Base-by-base conservation (phyloP, 2,329 filamentous ascomycete species). In the Cordyceps farinosa region DNA sequence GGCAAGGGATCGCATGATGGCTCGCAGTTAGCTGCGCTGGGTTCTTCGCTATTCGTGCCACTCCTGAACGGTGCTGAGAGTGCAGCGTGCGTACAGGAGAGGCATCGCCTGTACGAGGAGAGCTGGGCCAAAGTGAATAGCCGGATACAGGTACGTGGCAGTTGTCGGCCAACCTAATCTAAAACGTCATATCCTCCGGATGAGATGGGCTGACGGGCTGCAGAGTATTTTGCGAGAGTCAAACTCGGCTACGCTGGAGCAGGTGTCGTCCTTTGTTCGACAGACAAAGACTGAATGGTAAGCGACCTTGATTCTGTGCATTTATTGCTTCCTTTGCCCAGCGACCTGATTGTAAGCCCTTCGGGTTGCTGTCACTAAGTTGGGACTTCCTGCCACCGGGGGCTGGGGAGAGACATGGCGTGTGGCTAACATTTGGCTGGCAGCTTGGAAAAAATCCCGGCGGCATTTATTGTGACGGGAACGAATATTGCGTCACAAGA, bases 401-500 rank as follows among this genome's bases (percentile, higher is more conserved):
- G 27, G 48, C 36, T 44, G 48, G 48, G 48, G 42, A 61, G 59
- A 61, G 40, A 54, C 51, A 61, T 22, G 40, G 32, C 50, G 22
- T 54, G 59, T 30, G n/a, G 48, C 67, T 73, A 59, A 72, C 66
- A 30, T 29, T 55, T 51, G 36, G 3, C 13, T 11, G 47, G 22
- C 61, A 77, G 76, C 66, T 70, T 72, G 47, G 76, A 78, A 54
- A 84, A 83, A 71, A 83, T 91, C 45, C 87, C 89, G 0, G 84
- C 88, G 8, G 89, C 85, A 2, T 88, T 94, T 67, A 86, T 94
- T 68, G 84, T 91, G 64, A 90, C 90, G 9, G 91, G 91, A 0
- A 89, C 91, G 8, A 92, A 91, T 67, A 89, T 92, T 68, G 87
- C 90, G 42, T 89, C 89, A 1, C 89, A 92, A 72, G 84, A 87